Evolutionary conservation across 495 filamentous ascomycete species (phyloP), one percentile per base, ranked within the genome.

Genomic region (Hyaloscypha hepaticicola): DNA sequence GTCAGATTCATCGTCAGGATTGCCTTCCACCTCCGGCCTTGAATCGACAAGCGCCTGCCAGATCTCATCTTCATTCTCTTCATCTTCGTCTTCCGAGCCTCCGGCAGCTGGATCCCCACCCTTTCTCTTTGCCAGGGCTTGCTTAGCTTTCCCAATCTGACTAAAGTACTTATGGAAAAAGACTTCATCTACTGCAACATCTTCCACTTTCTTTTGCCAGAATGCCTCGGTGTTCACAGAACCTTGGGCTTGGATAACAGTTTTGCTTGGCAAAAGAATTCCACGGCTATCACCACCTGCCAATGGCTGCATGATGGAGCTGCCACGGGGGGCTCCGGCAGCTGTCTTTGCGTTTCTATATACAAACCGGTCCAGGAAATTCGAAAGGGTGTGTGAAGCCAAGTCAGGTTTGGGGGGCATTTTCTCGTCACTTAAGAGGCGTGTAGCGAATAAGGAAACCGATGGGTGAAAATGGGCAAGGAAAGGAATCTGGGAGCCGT

Each of bases 121-220:
- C 66, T 85, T 83, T 73, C 78, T 73, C 80, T 88, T 86, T 53
- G 74, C 73, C 66, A 81, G 82, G 64, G 75, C 76, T 64, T 86
- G 83, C 73, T 88, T 86, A 29, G 67, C 64, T 74, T 90, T 94
- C 51, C 89, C 89, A 49, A 92, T 76, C 58, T 89, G 84, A 65
- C 83, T 86, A 75, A 99, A 98, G 84, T 98, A 99, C 63, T 89
- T 86, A 76, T 99, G 95, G 84, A 99, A 99, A 85, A 99, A 99
- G 50, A 90, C 92, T 70, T 99, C 96, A 70, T 99, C 93, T 0
- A 87, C 90, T 0, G 87, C 85, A 11, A 99, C 87, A 49, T 98
- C 88, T 55, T 90, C 88, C n/a, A 85, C 80, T 74, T 89, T 91
- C 83, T 90, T 89, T 69, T 88, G 88, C 93, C 93, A 97, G 83